Percentiles rank a stretch among this genome's conserved stretches.
phyloP scores from a whole-genome alignment of 2,329 filamentous ascomycete genomes.

The Ophiobolus disseminans region DNA sequence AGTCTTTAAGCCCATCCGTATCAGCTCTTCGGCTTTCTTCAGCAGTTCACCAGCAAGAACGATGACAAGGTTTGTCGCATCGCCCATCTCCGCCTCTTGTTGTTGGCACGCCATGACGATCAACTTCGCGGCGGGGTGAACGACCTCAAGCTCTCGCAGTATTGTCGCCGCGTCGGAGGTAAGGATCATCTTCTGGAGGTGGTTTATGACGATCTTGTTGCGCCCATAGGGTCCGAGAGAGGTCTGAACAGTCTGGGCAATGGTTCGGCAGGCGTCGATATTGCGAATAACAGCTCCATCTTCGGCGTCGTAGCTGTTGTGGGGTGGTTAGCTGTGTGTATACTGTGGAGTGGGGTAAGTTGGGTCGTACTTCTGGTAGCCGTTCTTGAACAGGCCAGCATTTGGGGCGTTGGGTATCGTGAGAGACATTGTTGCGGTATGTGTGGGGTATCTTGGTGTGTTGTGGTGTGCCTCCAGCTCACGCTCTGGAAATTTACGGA shows the following conservation, averaged over 20 bases:
- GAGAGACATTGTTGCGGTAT: slow-evolving; percentile 76
- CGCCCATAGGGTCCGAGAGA: slow-evolving; percentile 96
- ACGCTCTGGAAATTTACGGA: slow-evolving; percentile 17
- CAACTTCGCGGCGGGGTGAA: slow-evolving; percentile 96
- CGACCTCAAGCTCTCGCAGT: slow-evolving; percentile 94
- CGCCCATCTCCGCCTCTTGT: slow-evolving; percentile 98
- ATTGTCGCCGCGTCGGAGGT: slow-evolving; percentile 98
- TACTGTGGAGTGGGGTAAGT: slow-evolving; percentile 21
- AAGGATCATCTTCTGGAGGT: slow-evolving; percentile 98
- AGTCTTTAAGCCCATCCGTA: slow-evolving; percentile 98
- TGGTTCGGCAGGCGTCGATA: slow-evolving; percentile 97
- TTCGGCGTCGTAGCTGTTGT: slow-evolving; percentile 90
- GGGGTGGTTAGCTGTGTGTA: slow-evolving; percentile 43
- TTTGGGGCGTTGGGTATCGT: slow-evolving; percentile 95
- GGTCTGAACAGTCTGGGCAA: slow-evolving; percentile 94
- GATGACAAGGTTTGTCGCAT: slow-evolving; percentile 97
- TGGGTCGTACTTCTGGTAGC: slow-evolving; percentile 85
- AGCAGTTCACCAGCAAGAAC: slow-evolving; percentile 92
- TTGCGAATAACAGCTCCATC: slow-evolving; percentile 98
- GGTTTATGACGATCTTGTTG: slow-evolving; percentile 99
- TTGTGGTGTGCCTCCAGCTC: slow-evolving; percentile 33
- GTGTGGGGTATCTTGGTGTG: slow-evolving; percentile 41
- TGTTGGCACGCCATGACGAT: slow-evolving; percentile 99
- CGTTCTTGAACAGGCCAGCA: slow-evolving; percentile 90
- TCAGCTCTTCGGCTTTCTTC: slow-evolving; percentile 94